These are phyloP conservation scores for Suzukiozyma palmioleophila DNA, from an alignment of 1,139 yeast genomes.

Conservation along the genomic window DNA sequence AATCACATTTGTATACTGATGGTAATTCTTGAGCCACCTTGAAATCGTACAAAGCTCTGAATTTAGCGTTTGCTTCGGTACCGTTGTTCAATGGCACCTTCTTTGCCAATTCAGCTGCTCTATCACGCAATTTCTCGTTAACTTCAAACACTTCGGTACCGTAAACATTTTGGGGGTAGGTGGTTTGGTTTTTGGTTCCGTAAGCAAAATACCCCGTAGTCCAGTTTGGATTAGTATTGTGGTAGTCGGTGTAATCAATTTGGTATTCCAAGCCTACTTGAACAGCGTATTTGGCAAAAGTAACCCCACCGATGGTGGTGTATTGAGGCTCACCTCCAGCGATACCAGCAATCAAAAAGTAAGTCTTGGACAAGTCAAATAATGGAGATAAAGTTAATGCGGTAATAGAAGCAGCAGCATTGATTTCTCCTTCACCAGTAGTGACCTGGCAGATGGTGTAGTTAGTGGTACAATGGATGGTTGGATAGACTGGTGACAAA, in stretches of 20 bases:
- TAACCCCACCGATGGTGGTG: conserved; percentile 51
- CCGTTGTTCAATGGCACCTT: conserved; percentile 44
- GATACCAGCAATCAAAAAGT: conserved; percentile 62
- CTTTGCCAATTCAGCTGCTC: conserved; percentile 51
- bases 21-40: conserved; percentile 52
- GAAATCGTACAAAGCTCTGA: conserved; percentile 45
- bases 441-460: conserved; percentile 57
- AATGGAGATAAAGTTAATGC: conserved; percentile 51
- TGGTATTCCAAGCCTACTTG: conserved; percentile 62
- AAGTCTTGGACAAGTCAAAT: conserved; percentile 56
- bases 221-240: conserved; percentile 52
- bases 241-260: conserved; percentile 42
- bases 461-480: conserved; percentile 50
- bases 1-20: conserved; percentile 51
- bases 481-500: conserved; percentile 56
- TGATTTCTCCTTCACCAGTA: conserved; percentile 67
- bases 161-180: conserved; percentile 53
- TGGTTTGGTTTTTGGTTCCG: conserved; percentile 47
- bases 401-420: conserved; percentile 58
- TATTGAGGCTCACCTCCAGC: conserved; percentile 58
- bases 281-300: conserved; percentile 59
- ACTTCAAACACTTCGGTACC: conserved; percentile 67
- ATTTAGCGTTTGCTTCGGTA: conserved; percentile 34
- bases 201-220: conserved; percentile 56
- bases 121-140: conserved; percentile 54